Conservation (phyloP, 495 filamentous ascomycete genomes). For the Lophiostoma macrostomum region DNA sequence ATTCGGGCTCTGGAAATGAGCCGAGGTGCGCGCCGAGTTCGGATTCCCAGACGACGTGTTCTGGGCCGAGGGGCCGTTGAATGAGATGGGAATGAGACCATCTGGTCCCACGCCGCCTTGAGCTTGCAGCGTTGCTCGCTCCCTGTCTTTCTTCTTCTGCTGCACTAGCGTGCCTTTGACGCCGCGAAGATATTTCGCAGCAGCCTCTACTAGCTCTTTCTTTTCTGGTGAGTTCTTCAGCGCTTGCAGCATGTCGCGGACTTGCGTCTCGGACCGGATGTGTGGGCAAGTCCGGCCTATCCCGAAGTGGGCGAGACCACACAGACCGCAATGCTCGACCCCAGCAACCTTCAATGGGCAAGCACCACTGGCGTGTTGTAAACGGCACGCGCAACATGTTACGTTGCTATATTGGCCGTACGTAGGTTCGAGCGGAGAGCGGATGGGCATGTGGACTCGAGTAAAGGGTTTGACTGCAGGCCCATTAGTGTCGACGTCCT, state of each 20-base stretch:
- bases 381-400: constrained; percentile 54
- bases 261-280: constrained; percentile 54
- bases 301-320: constrained; percentile 65
- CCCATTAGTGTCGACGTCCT: neutral
- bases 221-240: constrained; percentile 57
- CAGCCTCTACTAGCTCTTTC: constrained; percentile 48
- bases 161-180: constrained; percentile 53
- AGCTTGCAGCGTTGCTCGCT: constrained; percentile 13
- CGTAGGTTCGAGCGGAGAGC: constrained; percentile 15
- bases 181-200: constrained; percentile 55
- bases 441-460: constrained; percentile 21
- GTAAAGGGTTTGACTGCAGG: constrained; percentile 23
- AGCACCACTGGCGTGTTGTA: constrained; percentile 51
- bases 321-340: constrained; percentile 62
- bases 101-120: neutral
- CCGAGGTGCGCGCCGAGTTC: no score
- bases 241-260: constrained; percentile 58
- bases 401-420: constrained; percentile 6
- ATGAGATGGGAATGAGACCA: neutral
- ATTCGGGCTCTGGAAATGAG: neutral
- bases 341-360: constrained; percentile 63
- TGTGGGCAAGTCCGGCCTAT: constrained; percentile 57
- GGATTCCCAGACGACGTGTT: no score
- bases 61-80: no score
- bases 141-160: constrained; percentile 42